A percentile compares a stretch with the other conserved stretches of the same genome.
Conservation (phyloP, 768 basidiomycete species). For the Lyophyllum decastes region DNA sequence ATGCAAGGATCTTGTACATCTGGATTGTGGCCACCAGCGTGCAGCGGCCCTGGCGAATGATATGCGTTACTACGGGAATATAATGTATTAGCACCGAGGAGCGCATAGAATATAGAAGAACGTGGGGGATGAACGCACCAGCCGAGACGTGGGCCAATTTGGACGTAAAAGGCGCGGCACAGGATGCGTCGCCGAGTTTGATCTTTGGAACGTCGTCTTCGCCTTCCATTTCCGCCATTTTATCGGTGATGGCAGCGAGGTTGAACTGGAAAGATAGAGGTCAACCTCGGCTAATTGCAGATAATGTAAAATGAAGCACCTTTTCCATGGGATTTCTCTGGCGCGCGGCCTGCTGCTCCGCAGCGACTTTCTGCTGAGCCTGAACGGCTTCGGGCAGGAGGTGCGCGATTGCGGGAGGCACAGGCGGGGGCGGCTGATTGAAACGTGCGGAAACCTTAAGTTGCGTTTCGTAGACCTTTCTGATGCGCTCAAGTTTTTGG, state of each 20-base stretch:
- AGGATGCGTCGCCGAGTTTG: slow-evolving; percentile 98
- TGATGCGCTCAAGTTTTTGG: slow-evolving; percentile 85
- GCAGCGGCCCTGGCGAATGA: slow-evolving; percentile 97
- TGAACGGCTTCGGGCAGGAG: slow-evolving; percentile 88
- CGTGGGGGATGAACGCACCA: slow-evolving; percentile 75
- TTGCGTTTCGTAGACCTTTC: slow-evolving; percentile 97
- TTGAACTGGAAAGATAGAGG: slow-evolving; percentile 58
- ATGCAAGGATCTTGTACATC: slow-evolving; percentile 99
- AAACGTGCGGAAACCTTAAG: slow-evolving; percentile 88
- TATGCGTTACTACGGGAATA: slow-evolving; percentile 76
- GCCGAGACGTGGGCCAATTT: slow-evolving; percentile 97
- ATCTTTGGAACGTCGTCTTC: slow-evolving; percentile 97
- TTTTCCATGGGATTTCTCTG: slow-evolving; percentile 90
- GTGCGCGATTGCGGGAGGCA: slow-evolving; percentile 85
- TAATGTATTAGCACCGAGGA: slow-evolving; percentile 28
- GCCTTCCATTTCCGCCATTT: slow-evolving; percentile 90
- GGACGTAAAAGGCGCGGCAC: slow-evolving; percentile 98
- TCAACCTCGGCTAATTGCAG: no score
- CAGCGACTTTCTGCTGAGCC: slow-evolving; percentile 81
- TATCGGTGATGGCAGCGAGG: slow-evolving; percentile 74
- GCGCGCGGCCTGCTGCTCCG: slow-evolving; percentile 52
- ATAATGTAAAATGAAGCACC: slow-evolving; percentile 52
- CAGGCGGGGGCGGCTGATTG: slow-evolving; percentile 91
- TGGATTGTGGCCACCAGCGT: slow-evolving; percentile 98
- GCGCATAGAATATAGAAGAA: not conserved